Evolutionary conservation across 2,329 filamentous ascomycete species (phyloP).

Genomic region (Colletotrichum agaves): DNA sequence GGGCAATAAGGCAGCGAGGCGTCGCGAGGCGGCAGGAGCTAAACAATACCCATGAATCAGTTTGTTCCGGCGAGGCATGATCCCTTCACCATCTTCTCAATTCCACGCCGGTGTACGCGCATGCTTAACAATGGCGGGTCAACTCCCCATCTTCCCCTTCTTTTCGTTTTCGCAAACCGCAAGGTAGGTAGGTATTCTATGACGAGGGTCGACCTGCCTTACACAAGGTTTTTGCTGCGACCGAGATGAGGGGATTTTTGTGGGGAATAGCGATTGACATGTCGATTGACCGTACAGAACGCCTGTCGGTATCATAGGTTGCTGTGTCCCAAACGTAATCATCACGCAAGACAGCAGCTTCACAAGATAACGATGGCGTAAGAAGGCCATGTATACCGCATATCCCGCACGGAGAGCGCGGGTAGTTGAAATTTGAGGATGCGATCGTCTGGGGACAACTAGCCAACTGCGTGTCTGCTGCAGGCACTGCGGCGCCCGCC

Average conservation of each 20-base stretch:
- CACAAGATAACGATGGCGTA: slow-evolving; percentile 1
- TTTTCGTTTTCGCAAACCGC: background rate
- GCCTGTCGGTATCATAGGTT: background rate
- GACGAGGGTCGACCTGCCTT: background rate
- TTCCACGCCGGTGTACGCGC: background rate
- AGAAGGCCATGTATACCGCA: background rate
- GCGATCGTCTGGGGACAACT: slow-evolving; percentile 14
- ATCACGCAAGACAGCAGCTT: slow-evolving; percentile 18
- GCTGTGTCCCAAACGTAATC: slow-evolving; percentile 12
- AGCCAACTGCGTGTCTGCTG: slow-evolving; percentile 8
- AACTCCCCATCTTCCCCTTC: background rate
- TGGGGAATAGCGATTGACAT: slow-evolving; percentile 10
- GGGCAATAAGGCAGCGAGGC: background rate
- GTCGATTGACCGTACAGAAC: slow-evolving; percentile 1
- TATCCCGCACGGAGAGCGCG: slow-evolving; percentile 18
- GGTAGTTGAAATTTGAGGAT: slow-evolving; percentile 11
- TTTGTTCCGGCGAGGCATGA: slow-evolving; percentile 18
- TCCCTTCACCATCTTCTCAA: background rate
- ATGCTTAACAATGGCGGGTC: background rate
- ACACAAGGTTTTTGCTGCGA: background rate
- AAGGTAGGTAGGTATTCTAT: slow-evolving; percentile 15
- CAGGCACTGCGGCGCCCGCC: slow-evolving; percentile 11
- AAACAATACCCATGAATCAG: background rate
- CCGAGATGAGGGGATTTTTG: slow-evolving; percentile 17
- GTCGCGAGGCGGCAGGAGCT: slow-evolving; percentile 6